Evolutionary conservation across 305 asterid genomes (phyloP), one percentile per base, ranked within the genome.

Genomic region (Solanum hybrid): DNA sequence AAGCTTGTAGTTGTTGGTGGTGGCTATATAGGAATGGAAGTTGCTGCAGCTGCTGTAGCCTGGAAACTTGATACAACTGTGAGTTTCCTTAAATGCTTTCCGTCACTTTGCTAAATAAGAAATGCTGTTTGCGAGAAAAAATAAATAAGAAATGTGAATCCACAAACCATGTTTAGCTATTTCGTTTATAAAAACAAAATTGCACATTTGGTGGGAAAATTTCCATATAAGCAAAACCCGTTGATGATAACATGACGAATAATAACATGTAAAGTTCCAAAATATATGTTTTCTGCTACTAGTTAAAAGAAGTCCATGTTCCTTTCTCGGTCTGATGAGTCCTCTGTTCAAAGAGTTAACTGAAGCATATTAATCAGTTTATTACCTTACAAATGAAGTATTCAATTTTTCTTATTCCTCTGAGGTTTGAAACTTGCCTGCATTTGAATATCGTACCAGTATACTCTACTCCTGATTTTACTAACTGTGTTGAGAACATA

Each of bases 1-100:
- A 97, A 97, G 92, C 95, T 97, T 82, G 99, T 96, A 34, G 94
- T 97, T 15, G 95, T 97, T 89, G 99, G 99, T 88, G 99, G 99
- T 92, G 99, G 99, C 91, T 97, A 97, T 91, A 97, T 97, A 78
- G 99, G 99, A 93, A 97, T 97, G 99, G 99, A 97, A 93, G 98
- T 97, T 89, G 99, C 99, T 66, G 99, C 99, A 88, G 99, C 99
- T 90, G 95, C 98, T 27, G 96, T 91, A 90, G 99, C 94, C 75
- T 97, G 99, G 99, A 96, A 96, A 32, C 98, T 96, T 87, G 99
- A 97, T 93, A 97, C 99, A 77, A 97, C 99, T 32, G 99, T 97
- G 92, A 93, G 98, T 90, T 26, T 37, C 79, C 87, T 19, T 31
- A 66, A 69, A 77, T 81, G 31, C 37, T 76, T 51, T 73, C 4